Percentiles rank a stretch among this genome's conserved stretches.
Evolutionary conservation across 768 basidiomycete species (phyloP).

Genomic region (Phylloporus rhodoxanthus): DNA sequence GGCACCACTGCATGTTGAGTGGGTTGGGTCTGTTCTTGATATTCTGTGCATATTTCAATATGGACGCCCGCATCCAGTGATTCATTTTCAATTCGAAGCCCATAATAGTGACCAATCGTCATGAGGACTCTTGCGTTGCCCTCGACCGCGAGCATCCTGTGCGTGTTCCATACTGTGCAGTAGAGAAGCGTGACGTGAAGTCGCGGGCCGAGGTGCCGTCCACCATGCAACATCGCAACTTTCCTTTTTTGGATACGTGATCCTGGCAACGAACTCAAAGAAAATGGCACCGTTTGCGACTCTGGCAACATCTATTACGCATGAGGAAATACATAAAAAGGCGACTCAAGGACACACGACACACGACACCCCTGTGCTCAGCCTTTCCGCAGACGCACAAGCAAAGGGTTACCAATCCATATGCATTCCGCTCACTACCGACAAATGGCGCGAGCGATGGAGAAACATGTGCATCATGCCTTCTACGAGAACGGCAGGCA

Average conservation of each 20-base stretch:
- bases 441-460: slow-evolving; percentile 85
- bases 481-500: slow-evolving; percentile 32
- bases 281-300: slow-evolving; percentile 26
- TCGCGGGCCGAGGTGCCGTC: slow-evolving; percentile 9
- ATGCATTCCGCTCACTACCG: slow-evolving; percentile 85
- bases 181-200: too few relatives aligned
- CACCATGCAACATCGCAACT: too few relatives aligned
- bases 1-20: slow-evolving; percentile 13
- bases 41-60: slow-evolving; percentile 13
- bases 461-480: slow-evolving; percentile 77
- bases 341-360: slow-evolving; percentile 11
- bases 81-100: slow-evolving; percentile 28
- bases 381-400: slow-evolving; percentile 46
- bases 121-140: slow-evolving; percentile 7
- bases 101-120: slow-evolving; percentile 18
- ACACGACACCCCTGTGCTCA: slow-evolving; percentile 46
- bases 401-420: slow-evolving; percentile 68
- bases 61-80: slow-evolving; percentile 20
- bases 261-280: background rate
- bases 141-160: slow-evolving; percentile 30
- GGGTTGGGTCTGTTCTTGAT: slow-evolving; percentile 12
- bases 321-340: slow-evolving; percentile 38
- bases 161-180: slow-evolving; percentile 23
- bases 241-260: slow-evolving; percentile 21
- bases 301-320: slow-evolving; percentile 26